Evolutionary conservation across 176 grass and related monocot genomes (phyloP).

Genomic region (Carex myosuroides): DNA sequence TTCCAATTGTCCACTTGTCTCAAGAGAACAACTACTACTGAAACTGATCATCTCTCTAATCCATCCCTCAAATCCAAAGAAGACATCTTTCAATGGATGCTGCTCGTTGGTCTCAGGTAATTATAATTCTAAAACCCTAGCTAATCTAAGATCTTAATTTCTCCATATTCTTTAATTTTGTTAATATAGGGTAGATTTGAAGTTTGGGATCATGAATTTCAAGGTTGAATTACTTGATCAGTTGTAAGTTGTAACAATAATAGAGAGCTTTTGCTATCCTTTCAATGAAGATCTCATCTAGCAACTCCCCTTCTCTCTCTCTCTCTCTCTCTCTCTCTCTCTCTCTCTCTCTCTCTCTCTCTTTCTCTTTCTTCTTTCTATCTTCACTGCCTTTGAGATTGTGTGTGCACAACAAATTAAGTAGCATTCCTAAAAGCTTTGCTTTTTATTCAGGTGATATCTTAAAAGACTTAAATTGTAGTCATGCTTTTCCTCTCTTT

Average conservation of each 20-base stretch:
- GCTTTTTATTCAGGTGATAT: conserved; percentile 26
- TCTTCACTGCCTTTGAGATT: neutral
- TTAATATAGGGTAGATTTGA: neutral
- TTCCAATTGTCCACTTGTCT: neutral
- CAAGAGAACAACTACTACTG: neutral
- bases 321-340: neutral
- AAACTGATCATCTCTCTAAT: neutral
- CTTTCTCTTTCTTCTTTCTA: neutral
- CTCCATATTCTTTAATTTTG: neutral
- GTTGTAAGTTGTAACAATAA: neutral
- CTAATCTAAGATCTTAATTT: neutral
- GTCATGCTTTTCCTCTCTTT: conserved; percentile 15
- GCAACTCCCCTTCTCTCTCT: neutral
- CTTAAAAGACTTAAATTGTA: conserved; percentile 4
- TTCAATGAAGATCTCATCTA: conserved; percentile 10
- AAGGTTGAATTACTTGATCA: neutral
- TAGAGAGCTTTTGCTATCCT: neutral
- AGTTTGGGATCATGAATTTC: neutral
- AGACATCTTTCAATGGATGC: conserved; percentile 15
- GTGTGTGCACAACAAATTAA: neutral
- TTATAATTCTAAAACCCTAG: neutral
- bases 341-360: neutral
- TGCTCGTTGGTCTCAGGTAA: conserved; percentile 23
- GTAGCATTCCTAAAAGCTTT: conserved; percentile 10
- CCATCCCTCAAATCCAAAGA: conserved; percentile 7